These are phyloP conservation scores for Vanrija humicola DNA, from an alignment of 1,284 basidiomycete genomes.

Conservation along the genomic window DNA sequence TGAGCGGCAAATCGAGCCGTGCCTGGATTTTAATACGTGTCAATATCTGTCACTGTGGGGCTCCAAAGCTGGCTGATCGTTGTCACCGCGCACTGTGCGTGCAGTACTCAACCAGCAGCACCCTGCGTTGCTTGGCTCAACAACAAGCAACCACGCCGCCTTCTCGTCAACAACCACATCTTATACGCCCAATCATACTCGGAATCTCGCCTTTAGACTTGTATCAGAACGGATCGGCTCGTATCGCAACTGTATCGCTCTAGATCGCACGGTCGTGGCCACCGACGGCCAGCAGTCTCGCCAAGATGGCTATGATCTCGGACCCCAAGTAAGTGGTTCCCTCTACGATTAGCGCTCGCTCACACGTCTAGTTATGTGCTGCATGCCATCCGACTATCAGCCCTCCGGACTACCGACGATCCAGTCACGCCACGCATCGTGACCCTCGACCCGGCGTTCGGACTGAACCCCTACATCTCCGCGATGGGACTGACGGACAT, in stretches of 20 bases:
- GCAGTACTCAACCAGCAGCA: too few relatives aligned
- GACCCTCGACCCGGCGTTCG: constrained; percentile 60
- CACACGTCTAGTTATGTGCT: constrained; percentile 65
- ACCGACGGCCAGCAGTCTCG: too few relatives aligned
- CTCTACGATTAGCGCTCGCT: not conserved
- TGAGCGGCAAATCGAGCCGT: constrained; percentile 1
- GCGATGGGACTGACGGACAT: constrained; percentile 71
- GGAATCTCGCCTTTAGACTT: too few relatives aligned
- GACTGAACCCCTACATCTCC: constrained; percentile 72
- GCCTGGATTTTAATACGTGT: constrained; percentile 3
- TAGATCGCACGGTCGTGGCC: too few relatives aligned
- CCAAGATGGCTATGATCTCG: constrained; percentile 46
- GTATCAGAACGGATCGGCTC: too few relatives aligned
- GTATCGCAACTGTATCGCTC: too few relatives aligned
- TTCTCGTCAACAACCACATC: too few relatives aligned
- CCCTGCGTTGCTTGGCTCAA: too few relatives aligned
- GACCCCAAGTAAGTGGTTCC: constrained; percentile 34
- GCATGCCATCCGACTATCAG: constrained; percentile 75
- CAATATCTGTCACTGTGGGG: constrained; percentile 3
- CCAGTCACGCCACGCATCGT: constrained; percentile 75
- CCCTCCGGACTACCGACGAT: constrained; percentile 82
- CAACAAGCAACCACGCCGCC: too few relatives aligned
- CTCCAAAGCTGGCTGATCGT: not conserved
- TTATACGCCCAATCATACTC: too few relatives aligned
- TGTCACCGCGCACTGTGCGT: too few relatives aligned